These are phyloP conservation scores for Talaromyces sp. DNA, from an alignment of 2,329 filamentous ascomycete genomes.

Conservation along the genomic window DNA sequence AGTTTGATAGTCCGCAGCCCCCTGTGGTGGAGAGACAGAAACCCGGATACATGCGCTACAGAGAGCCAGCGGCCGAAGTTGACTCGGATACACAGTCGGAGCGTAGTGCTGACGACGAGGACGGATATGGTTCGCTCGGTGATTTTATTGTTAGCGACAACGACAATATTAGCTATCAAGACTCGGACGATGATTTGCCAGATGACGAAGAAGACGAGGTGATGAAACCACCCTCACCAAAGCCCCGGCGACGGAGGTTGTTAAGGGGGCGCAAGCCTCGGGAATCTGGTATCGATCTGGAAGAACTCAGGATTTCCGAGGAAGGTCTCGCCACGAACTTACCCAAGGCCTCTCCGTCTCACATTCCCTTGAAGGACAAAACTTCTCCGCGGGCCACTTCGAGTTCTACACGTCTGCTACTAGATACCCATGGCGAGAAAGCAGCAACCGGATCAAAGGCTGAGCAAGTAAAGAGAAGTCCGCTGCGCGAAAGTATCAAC, in stretches of 20 bases:
- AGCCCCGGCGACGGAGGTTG: constrained; percentile 26
- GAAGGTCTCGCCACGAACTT: background rate
- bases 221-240: constrained; percentile 15
- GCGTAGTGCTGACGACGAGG: constrained; percentile 18
- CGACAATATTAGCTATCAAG: constrained; percentile 31
- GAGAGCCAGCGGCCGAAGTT: constrained; percentile 8
- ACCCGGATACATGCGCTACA: constrained; percentile 6
- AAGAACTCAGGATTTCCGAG: constrained; percentile 1
- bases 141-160: constrained; percentile 38
- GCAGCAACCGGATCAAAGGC: constrained; percentile 13
- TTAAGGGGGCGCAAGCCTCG: constrained; percentile 29
- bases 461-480: constrained; percentile 5
- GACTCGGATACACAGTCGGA: constrained; percentile 18
- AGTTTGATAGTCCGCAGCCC: constrained; percentile 6
- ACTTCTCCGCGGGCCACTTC: constrained; percentile 12
- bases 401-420: constrained; percentile 16
- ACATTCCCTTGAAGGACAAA: constrained; percentile 9
- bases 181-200: constrained; percentile 17
- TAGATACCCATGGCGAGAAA: constrained; percentile 18
- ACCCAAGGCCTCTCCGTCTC: background rate
- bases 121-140: constrained; percentile 33
- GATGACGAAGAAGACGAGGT: constrained; percentile 10
- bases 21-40: background rate
- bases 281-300: constrained; percentile 3
- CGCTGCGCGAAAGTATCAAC: constrained; percentile 11